phyloP scores from a whole-genome alignment of 2,329 filamentous ascomycete species.

The Talaromyces islandicus region DNA sequence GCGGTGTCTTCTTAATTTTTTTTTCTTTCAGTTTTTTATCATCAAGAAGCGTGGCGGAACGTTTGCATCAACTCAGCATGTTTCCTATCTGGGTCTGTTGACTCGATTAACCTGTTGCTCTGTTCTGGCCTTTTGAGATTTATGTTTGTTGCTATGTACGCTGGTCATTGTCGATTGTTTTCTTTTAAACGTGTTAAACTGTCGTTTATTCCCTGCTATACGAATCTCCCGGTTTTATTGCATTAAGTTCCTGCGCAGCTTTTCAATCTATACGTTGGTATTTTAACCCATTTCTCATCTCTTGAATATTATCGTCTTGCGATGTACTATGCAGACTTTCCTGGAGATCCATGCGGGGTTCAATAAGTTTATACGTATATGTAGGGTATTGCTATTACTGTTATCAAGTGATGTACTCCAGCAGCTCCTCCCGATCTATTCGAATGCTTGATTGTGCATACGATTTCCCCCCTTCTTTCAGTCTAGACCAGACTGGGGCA shows the following conservation, averaged over 20 bases:
- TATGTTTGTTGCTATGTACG: background rate
- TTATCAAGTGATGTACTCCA: no score
- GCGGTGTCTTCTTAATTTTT: background rate
- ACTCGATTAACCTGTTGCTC: background rate
- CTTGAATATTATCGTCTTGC: background rate
- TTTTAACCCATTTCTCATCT: background rate
- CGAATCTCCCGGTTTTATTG: background rate
- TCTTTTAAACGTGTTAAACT: background rate
- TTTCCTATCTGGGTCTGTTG: background rate
- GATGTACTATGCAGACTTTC: background rate
- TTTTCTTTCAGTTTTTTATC: background rate
- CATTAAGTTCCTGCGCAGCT: background rate
- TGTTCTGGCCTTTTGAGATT: background rate
- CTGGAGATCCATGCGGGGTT: background rate
- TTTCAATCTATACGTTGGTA: background rate
- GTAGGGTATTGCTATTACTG: background rate
- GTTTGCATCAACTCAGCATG: conserved; percentile 1
- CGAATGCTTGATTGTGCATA: background rate
- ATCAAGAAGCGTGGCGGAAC: conserved; percentile 3
- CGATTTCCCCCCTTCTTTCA: background rate
- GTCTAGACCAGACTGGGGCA: background rate
- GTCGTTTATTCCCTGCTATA: background rate
- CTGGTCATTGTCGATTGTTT: background rate
- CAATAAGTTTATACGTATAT: no score
- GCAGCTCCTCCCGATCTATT: background rate